phyloP scores from a whole-genome alignment of 2,329 filamentous ascomycete genomes.

The Tolypocladium capitatum region DNA sequence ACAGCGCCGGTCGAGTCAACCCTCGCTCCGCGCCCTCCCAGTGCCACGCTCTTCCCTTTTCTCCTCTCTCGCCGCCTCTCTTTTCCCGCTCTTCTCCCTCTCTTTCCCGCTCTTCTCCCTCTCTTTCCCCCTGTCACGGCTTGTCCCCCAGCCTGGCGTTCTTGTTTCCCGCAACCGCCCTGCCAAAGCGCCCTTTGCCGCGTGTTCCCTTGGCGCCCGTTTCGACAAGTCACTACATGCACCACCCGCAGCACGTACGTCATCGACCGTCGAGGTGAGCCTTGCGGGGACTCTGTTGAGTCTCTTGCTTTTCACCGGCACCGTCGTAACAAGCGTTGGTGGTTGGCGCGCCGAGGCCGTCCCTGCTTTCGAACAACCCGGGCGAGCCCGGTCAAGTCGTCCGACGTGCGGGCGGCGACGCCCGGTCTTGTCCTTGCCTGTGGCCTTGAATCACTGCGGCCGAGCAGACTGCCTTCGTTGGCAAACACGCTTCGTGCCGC shows the following conservation, averaged over 20 bases:
- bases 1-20: background rate
- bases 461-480: background rate
- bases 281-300: background rate
- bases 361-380: background rate
- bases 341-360: background rate
- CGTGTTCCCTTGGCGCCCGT: no score
- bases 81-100: no score
- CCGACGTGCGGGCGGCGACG: background rate
- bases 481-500: background rate
- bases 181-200: background rate
- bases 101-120: background rate
- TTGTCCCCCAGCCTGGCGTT: background rate
- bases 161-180: background rate
- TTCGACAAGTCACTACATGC: background rate
- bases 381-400: background rate
- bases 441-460: background rate
- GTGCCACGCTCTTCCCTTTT: background rate
- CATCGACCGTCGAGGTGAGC: background rate
- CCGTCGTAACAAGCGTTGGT: background rate
- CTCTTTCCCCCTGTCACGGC: background rate
- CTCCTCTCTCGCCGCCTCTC: no score
- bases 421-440: background rate
- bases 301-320: background rate
- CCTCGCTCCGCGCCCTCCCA: background rate
- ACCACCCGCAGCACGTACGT: background rate